Percentiles rank a stretch among this genome's conserved stretches.
Conservation (phyloP, 2,329 filamentous ascomycete species). For the Botrytis aclada region DNA sequence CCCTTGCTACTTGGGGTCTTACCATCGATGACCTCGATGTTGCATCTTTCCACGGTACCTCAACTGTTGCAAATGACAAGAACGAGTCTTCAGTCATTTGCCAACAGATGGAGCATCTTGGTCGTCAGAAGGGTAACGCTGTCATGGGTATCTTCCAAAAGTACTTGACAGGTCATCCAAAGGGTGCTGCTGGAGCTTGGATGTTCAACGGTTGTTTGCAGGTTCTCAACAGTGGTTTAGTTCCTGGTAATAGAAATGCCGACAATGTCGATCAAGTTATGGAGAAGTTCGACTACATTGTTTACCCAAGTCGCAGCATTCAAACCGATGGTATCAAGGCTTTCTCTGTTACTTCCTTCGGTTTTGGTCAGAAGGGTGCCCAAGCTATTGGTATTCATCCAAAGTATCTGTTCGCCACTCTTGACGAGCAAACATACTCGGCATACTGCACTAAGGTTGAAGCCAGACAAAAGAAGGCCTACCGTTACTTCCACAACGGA, state of each 20-base stretch:
- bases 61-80: slow-evolving; percentile 98
- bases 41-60: slow-evolving; percentile 98
- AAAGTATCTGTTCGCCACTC: slow-evolving; percentile 91
- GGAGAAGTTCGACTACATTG: slow-evolving; percentile 97
- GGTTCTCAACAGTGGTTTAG: slow-evolving; percentile 87
- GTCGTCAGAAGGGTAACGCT: slow-evolving; percentile 93
- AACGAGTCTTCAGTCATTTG: slow-evolving; percentile 98
- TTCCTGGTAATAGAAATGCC: slow-evolving; percentile 95
- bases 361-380: slow-evolving; percentile 98
- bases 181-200: slow-evolving; percentile 98
- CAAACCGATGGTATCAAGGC: slow-evolving; percentile 98
- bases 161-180: slow-evolving; percentile 96
- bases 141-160: slow-evolving; percentile 98
- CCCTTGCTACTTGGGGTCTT: slow-evolving; percentile 95
- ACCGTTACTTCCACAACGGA: slow-evolving; percentile 97
- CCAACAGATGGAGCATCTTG: slow-evolving; percentile 91
- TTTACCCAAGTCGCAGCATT: slow-evolving; percentile 91
- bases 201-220: slow-evolving; percentile 99
- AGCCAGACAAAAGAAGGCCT: slow-evolving; percentile 95
- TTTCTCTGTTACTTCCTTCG: slow-evolving; percentile 97
- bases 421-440: slow-evolving; percentile 79
- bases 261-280: slow-evolving; percentile 96
- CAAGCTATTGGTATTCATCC: slow-evolving; percentile 97
- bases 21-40: slow-evolving; percentile 94
- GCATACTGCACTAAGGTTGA: slow-evolving; percentile 86